Evolutionary conservation across 1,139 yeast genomes (phyloP), one percentile per base, ranked within the genome.

Genomic region (Arxiozyma telluris): DNA sequence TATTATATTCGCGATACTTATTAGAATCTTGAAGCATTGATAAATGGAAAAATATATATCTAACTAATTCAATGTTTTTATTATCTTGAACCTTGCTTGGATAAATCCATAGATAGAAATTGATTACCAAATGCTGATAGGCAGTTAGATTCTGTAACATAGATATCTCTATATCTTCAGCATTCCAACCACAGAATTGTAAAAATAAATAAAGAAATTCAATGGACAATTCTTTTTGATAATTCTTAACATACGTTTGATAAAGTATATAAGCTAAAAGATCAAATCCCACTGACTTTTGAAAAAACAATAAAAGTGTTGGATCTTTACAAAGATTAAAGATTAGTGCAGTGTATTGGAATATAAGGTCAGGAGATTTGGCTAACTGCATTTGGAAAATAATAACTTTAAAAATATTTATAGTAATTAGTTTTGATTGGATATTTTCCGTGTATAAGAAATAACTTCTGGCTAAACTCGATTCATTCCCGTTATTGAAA

Each of bases 21-120:
- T 87, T 80, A 22, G 75, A 78, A 47, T 74, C 73, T 8, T 80
- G 70, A 56, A 87, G 74, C 0, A 77, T 77, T 1, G 77, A 75
- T 51, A 84, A 73, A 57, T 86, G 91, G 54, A 76, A 76, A 5
- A 84, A 67, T 11, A 84, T 67, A 54, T 75, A 76, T 47, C 78
- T 73, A 51, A 82, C 73, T 0, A 81, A 71, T 43, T 76, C 79
- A 1, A 73, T 55, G 12, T 9, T 46, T 46, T 34, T 41, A 34
- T 46, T 27, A 17, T 46, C 15, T 1, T 46, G 30, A 21, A 21
- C 5, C 12, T 17, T 17, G 17, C 4, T 3, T 17, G 39, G 18
- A 30, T 22, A 62, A 55, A 69, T 72, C 85, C 85, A 81, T 9
- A 81, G 65, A 41, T 77, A 78, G 58, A 78, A 74, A 59, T 81